Base-by-base conservation (phyloP, 768 basidiomycete genomes). In the Russula vinacea region DNA sequence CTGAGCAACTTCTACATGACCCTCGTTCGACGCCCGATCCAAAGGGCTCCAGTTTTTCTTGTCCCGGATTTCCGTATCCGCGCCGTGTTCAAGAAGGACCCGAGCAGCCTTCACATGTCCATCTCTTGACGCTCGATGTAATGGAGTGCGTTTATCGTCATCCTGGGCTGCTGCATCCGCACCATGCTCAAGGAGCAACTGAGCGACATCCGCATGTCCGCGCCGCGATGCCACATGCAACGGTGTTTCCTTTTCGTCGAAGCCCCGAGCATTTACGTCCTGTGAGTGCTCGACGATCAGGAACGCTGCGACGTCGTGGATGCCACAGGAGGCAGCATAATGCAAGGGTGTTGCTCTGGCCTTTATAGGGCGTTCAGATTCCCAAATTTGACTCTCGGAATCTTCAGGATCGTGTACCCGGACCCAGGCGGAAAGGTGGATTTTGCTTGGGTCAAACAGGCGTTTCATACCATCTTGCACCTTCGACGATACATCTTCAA, bases 331-430 rank as follows among this genome's bases (percentile, higher is more conserved):
- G 40, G 49, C 19, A 0, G 56, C 62, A 22, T 42, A 57, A n/a
- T 62, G 55, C 22, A 62, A 52, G 2, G 62, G 39, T 6, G 39
- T 42, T 6, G 60, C 56, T 2, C 6, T 11, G 5, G 56, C 26
- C 10, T 1, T 16, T 2, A 4, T 1, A 0, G 55, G 55, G 16
- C 17, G 5, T 22, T 51, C 37, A 7, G 4, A 5, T 10, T 5
- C 5, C 29, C 29, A 5, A 29, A 29, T 29, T 29, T 5, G 29
- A 29, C 11, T 7, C 16, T 7, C 11, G 2, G 5, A 29, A 10
- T 40, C 26, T 17, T n/a, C 55, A 0, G 33, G 35, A 39, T 57
- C 56, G 16, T 52, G 44, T 16, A 57, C 19, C 62, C 62, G 57
- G 22, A 52, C 17, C 56, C 62, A 62, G 2, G 26, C 29, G 1